Evolutionary conservation across 768 basidiomycete species (phyloP).

Genomic region (Strobilomyces dryophilus): DNA sequence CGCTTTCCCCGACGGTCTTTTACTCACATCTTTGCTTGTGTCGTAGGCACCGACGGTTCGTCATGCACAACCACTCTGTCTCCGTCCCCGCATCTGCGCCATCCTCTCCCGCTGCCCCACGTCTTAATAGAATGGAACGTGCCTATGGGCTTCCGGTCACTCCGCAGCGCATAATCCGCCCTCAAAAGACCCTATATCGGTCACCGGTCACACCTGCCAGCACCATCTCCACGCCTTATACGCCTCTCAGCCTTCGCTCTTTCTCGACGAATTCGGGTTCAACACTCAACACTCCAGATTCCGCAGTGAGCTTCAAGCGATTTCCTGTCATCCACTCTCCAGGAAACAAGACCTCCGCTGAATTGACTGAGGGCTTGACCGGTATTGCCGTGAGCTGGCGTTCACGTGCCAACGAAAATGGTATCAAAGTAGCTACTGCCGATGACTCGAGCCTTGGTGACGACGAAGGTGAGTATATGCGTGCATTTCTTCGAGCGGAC

Average conservation of each 20-base stretch:
- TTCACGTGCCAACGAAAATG: constrained; percentile 64
- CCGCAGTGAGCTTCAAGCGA: constrained; percentile 36
- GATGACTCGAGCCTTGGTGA: constrained; percentile 37
- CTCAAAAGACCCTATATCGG: constrained; percentile 41
- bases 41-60: constrained; percentile 13
- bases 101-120: constrained; percentile 38
- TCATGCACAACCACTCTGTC: constrained; percentile 30
- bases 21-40: constrained; percentile 6
- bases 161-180: constrained; percentile 56
- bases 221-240: constrained; percentile 53
- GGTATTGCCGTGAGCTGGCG: constrained; percentile 71
- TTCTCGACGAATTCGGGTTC: constrained; percentile 49
- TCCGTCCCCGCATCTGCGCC: constrained; percentile 41
- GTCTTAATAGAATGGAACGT: constrained; percentile 31
- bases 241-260: constrained; percentile 66
- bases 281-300: constrained; percentile 56
- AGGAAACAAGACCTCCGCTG: constrained; percentile 30
- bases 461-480: constrained; percentile 46
- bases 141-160: constrained; percentile 47
- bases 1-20: not conserved
- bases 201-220: constrained; percentile 62
- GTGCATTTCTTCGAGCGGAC: constrained; percentile 11
- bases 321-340: constrained; percentile 42
- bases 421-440: constrained; percentile 56
- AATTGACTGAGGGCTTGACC: constrained; percentile 45